Conservation (phyloP, 1,284 basidiomycete genomes). For the Puccinia triticina region DNA sequence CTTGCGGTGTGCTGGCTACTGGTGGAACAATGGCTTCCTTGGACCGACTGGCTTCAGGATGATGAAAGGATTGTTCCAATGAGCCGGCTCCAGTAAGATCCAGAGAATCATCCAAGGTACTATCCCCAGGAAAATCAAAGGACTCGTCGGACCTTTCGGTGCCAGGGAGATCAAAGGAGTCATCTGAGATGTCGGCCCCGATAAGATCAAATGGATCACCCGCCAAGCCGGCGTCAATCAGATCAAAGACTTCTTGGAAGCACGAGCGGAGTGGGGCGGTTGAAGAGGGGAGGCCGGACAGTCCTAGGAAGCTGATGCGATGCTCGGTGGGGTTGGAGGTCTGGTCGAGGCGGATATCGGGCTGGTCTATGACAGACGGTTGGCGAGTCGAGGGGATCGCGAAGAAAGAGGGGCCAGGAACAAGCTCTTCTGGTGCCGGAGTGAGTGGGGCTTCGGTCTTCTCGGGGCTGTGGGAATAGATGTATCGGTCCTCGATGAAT, state of each 20-base stretch:
- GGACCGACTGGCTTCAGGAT: too few species aligned
- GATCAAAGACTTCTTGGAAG: constrained; percentile 34
- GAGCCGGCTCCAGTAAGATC: neutral
- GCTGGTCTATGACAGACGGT: neutral
- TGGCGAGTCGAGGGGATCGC: constrained; percentile 13
- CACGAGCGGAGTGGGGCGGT: constrained; percentile 5
- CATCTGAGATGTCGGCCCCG: neutral
- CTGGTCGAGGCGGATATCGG: neutral
- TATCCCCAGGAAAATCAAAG: too few species aligned
- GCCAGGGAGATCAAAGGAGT: neutral
- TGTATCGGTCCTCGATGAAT: constrained; percentile 27
- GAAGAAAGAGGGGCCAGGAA: neutral
- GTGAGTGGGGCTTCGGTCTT: neutral
- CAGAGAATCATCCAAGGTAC: too few species aligned
- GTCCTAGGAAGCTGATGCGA: neutral
- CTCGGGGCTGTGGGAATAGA: constrained; percentile 22
- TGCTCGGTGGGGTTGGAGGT: neutral
- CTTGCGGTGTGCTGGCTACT: too few species aligned
- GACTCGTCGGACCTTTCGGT: too few species aligned
- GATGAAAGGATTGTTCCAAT: too few species aligned
- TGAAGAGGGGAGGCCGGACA: neutral
- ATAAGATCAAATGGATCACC: neutral
- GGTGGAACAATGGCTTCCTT: too few species aligned
- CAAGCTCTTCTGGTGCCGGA: neutral
- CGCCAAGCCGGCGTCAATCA: neutral